These are phyloP conservation scores for Atkinsonella texensis DNA, from an alignment of 2,329 filamentous ascomycete genomes.

Conservation along the genomic window DNA sequence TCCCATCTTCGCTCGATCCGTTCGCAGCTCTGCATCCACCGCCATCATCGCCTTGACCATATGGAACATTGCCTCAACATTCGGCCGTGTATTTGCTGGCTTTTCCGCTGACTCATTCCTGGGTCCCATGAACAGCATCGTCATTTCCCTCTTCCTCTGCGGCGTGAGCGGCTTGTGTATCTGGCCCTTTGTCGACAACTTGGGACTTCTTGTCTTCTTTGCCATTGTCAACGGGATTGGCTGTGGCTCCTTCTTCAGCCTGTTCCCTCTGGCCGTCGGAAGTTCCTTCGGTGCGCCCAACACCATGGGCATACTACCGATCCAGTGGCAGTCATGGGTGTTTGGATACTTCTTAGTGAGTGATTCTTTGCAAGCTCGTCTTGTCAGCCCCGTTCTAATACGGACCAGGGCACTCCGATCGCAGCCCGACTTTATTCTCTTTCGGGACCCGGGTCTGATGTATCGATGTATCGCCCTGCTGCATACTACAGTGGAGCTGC, in stretches of 20 bases:
- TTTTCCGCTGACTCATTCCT: constrained; percentile 15
- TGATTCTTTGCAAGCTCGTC: not conserved
- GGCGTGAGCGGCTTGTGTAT: constrained; percentile 14
- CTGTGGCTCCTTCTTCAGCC: constrained; percentile 18
- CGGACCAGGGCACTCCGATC: constrained; percentile 15
- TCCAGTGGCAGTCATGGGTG: constrained; percentile 17
- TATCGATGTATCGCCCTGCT: constrained; percentile 14
- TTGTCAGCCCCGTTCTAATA: constrained; percentile 1
- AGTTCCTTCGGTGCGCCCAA: constrained; percentile 14
- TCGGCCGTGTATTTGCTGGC: constrained; percentile 15
- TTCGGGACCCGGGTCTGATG: constrained; percentile 8
- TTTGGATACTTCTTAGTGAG: constrained; percentile 18
- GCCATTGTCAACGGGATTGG: constrained; percentile 17
- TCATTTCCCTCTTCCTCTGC: constrained; percentile 14
- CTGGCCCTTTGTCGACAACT: constrained; percentile 15
- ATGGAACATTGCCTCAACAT: constrained; percentile 17
- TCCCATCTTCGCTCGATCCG: constrained; percentile 14
- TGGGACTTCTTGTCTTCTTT: constrained; percentile 13
- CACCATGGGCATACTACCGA: constrained; percentile 14
- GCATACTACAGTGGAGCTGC: constrained; percentile 17
- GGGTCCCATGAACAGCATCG: constrained; percentile 16
- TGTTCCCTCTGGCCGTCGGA: constrained; percentile 14
- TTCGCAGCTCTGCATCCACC: constrained; percentile 11
- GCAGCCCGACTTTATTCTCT: constrained; percentile 15
- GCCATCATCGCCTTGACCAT: constrained; percentile 13